Evolutionary conservation across 805 yeast species (phyloP).

Genomic region (Candida coleopterorum): DNA sequence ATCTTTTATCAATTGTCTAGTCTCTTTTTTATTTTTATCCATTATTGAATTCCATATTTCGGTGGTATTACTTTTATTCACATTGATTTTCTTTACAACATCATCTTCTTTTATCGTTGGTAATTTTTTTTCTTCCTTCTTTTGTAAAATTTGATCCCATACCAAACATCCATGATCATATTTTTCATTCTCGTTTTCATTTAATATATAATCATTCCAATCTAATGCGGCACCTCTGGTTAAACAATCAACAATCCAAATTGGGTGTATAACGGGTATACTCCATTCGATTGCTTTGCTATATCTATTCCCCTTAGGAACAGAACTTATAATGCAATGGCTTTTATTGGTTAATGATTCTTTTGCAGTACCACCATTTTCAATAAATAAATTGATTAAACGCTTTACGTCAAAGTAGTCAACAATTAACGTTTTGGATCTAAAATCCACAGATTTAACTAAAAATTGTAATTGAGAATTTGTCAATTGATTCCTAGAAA

Average conservation of each 20-base stretch:
- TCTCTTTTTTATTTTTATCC: slow-evolving; percentile 19
- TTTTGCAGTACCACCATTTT: slow-evolving; percentile 48
- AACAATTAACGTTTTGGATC: slow-evolving; percentile 14
- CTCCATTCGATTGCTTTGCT: slow-evolving; percentile 50
- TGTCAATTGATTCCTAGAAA: slow-evolving; percentile 31
- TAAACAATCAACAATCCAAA: slow-evolving; percentile 44
- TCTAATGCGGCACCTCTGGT: slow-evolving; percentile 41
- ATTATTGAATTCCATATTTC: slow-evolving; percentile 44
- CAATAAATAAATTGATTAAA: slow-evolving; percentile 29
- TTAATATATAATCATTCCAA: slow-evolving; percentile 35
- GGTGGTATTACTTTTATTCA: slow-evolving; percentile 15
- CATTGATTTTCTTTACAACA: background rate
- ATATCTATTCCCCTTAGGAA: slow-evolving; percentile 47
- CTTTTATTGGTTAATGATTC: slow-evolving; percentile 45
- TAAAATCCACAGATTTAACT: slow-evolving; percentile 17
- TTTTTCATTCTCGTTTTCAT: slow-evolving; percentile 11
- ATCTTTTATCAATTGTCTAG: slow-evolving; percentile 12
- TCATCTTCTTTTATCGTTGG: slow-evolving; percentile 1
- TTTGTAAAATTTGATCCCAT: slow-evolving; percentile 26
- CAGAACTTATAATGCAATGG: slow-evolving; percentile 46
- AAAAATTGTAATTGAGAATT: slow-evolving; percentile 5
- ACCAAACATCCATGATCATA: slow-evolving; percentile 19
- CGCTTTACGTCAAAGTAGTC: slow-evolving; percentile 22
- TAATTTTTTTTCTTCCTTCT: slow-evolving; percentile 6
- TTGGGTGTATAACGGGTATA: slow-evolving; percentile 48